These are phyloP conservation scores for Psilocybe cubensis DNA, from an alignment of 768 basidiomycete genomes.

Conservation along the genomic window DNA sequence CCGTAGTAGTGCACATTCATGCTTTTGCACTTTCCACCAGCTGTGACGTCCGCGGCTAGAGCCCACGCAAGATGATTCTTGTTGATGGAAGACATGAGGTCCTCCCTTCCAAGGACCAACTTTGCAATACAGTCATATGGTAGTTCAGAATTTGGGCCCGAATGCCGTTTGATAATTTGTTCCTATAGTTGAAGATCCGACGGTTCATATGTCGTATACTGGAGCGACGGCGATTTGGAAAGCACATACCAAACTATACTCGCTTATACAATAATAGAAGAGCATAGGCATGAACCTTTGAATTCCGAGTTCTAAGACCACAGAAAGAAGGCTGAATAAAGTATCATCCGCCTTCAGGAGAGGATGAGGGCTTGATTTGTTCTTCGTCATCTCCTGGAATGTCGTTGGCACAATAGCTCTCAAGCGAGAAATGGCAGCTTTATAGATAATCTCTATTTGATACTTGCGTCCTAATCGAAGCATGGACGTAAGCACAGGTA, in stretches of 20 bases:
- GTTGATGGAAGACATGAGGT: no score
- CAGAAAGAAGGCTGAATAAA: background rate
- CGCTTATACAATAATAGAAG: background rate
- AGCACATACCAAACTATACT: background rate
- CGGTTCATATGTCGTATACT: no score
- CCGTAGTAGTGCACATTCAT: no score
- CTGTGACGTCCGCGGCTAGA: no score
- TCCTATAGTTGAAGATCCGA: no score
- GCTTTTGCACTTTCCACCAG: no score
- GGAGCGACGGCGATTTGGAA: background rate
- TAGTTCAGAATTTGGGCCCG: no score
- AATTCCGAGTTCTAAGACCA: background rate
- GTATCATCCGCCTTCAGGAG: background rate
- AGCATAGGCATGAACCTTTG: background rate
- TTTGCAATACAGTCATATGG: no score
- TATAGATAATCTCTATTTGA: background rate
- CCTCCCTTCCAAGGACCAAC: no score
- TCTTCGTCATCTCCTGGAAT: background rate
- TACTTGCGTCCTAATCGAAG: constrained; percentile 4
- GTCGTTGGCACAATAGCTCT: background rate
- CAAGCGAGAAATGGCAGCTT: background rate
- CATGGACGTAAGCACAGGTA: background rate
- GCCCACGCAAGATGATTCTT: no score
- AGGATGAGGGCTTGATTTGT: background rate
- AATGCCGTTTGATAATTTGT: no score